Evolutionary conservation across 306 rosid species (phyloP), one percentile per base, ranked within the genome.

Genomic region (Dalbergia cultrata): DNA sequence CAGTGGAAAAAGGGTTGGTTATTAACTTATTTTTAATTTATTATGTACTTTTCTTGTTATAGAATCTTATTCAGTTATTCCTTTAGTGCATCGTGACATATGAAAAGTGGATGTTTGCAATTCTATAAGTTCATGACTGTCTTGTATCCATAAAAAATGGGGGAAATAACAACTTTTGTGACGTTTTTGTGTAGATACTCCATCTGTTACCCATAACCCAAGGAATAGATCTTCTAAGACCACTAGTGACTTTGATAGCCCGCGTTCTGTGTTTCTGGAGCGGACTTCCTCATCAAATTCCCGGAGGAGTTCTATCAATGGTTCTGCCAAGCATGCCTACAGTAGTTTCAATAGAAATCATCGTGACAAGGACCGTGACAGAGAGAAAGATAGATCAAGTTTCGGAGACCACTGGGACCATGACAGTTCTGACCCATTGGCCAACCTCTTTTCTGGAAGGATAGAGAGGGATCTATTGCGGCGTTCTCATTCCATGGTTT

Each of bases 291-390:
- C 97, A 14, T 85, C 97, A 6, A 95, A 83, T 84, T 90, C 97
- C 49, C 85, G 99, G 84, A 89, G 94, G 91, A 77, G 85, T 89
- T 85, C 92, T 64, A 86, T 85, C 69, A 95, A 93, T 80, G 99
- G 95, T 83, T 89, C 92, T 81, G 89, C 94, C 74, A 95, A 95
- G 86, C 94, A 95, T 83, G 95, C 99, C 4, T 95, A 95, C 79
- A 95, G 99, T 89, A 95, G 97, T 87, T 93, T 95, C 83, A 93
- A 85, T 79, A 87, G 99, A 87, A 89, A 85, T 76, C 90, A 93
- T 84, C 95, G 99, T 71, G 98, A 94, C 43, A 94, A 94, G 92
- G 98, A 94, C 80, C 98, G 98, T 39, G 97, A 94, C 16, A 95
- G 93, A 80, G 99, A 92, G 65, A 95, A 90, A 85, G 97, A 93